phyloP scores from a whole-genome alignment of 331 rosid genomes.

The Malus hybrid region DNA sequence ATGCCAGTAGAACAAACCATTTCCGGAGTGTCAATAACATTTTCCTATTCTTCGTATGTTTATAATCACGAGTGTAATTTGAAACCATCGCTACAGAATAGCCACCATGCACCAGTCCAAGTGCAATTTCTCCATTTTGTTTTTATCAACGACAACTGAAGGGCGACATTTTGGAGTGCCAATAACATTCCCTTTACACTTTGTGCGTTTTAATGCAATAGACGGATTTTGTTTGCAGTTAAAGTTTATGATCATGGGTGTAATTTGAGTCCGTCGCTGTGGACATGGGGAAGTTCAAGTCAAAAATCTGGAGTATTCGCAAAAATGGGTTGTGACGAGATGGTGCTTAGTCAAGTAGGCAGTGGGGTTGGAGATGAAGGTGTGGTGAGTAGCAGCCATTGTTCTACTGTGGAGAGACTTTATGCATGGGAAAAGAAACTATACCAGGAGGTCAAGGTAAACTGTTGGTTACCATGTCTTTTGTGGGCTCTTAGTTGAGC shows the following conservation, averaged over 20 bases:
- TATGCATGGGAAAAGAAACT: constrained; percentile 90
- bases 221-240: constrained; percentile 27
- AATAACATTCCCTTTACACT: not conserved
- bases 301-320: constrained; percentile 51
- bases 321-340: constrained; percentile 34
- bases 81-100: not conserved
- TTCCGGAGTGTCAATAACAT: too few relatives aligned
- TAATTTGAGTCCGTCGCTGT: constrained; percentile 55
- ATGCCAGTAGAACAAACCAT: not conserved
- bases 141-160: not conserved
- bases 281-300: constrained; percentile 62
- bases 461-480: not conserved
- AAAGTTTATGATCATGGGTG: constrained; percentile 65
- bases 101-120: not conserved
- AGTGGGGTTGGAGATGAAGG: constrained; percentile 25
- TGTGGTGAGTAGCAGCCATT: constrained; percentile 40
- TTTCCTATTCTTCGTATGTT: not conserved
- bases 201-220: not conserved
- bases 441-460: constrained; percentile 85
- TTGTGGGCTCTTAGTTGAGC: not conserved
- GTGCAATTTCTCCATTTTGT: not conserved
- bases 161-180: not conserved
- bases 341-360: constrained; percentile 24
- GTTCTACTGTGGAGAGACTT: constrained; percentile 75
- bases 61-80: not conserved